Evolutionary conservation across 2,329 filamentous ascomycete genomes (phyloP).

Genomic region (Aspergillus neoniger): DNA sequence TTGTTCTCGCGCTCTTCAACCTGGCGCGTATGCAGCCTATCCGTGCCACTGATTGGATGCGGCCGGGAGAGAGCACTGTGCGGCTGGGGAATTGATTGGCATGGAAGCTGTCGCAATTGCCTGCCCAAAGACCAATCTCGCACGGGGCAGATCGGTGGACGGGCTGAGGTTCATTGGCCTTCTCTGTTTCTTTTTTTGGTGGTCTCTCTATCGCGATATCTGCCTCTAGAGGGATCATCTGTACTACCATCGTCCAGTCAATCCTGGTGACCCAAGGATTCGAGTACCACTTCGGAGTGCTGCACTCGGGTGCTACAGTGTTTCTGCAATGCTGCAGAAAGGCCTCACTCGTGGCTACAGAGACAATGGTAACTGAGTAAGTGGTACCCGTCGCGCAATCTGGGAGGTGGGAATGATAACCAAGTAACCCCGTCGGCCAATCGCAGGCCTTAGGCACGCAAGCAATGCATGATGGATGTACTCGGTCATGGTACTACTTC

Average conservation of each 20-base stretch:
- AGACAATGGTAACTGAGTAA: neutral
- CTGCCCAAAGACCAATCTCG: neutral
- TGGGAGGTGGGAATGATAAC: neutral
- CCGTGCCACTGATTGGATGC: slow-evolving; percentile 19
- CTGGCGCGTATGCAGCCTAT: slow-evolving; percentile 22
- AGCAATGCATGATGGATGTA: neutral
- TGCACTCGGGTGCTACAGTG: neutral
- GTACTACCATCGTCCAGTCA: neutral
- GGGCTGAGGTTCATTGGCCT: neutral
- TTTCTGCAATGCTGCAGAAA: neutral
- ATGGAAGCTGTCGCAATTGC: slow-evolving; percentile 15
- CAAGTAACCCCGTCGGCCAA: neutral
- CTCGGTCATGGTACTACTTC: neutral
- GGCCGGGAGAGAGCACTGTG: neutral
- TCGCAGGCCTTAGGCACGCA: neutral
- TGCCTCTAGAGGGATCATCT: neutral
- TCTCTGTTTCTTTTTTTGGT: neutral
- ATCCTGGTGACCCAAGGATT: neutral
- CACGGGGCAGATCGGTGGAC: neutral
- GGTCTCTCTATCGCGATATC: neutral
- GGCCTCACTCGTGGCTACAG: neutral
- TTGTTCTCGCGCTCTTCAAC: slow-evolving; percentile 4
- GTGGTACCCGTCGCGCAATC: neutral
- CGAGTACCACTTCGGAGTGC: neutral
- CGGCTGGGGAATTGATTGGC: slow-evolving; percentile 23